Percentiles rank a stretch among this genome's conserved stretches.
Conservation (phyloP, 2,329 filamentous ascomycete species). For the Aspergillus viridinutans region DNA sequence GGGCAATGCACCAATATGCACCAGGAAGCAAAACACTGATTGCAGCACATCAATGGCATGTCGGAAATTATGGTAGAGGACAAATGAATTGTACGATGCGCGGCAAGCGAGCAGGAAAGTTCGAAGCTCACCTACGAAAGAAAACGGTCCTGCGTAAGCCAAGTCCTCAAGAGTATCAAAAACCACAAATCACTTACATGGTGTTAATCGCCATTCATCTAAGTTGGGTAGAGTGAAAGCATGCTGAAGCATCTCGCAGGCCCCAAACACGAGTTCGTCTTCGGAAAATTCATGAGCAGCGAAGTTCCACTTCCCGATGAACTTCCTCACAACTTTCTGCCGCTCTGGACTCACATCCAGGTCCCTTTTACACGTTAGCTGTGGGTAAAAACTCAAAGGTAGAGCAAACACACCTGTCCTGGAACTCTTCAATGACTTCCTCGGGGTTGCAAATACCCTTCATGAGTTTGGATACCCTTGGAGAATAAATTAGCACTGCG, state of each 20-base stretch:
- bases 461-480: slow-evolving; percentile 76
- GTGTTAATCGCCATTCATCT: slow-evolving; percentile 71
- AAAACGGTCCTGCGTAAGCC: slow-evolving; percentile 1
- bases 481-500: slow-evolving; percentile 1
- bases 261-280: slow-evolving; percentile 81
- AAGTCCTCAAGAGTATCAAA: not conserved
- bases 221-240: slow-evolving; percentile 77
- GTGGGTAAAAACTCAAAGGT: not conserved
- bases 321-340: slow-evolving; percentile 60
- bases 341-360: slow-evolving; percentile 65
- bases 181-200: slow-evolving; percentile 65
- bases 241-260: slow-evolving; percentile 86
- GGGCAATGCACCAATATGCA: slow-evolving; percentile 72
- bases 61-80: slow-evolving; percentile 96
- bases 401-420: slow-evolving; percentile 48
- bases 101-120: slow-evolving; percentile 84
- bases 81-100: slow-evolving; percentile 92
- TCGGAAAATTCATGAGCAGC: slow-evolving; percentile 85
- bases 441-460: slow-evolving; percentile 75
- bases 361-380: slow-evolving; percentile 42
- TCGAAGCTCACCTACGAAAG: slow-evolving; percentile 66
- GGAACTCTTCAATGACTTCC: slow-evolving; percentile 59
- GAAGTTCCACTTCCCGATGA: slow-evolving; percentile 78
- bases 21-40: slow-evolving; percentile 83
- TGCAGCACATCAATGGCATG: slow-evolving; percentile 96